These are phyloP conservation scores for Zygosaccharomyces pseudobailii DNA, from an alignment of 1,139 yeast species.

Conservation along the genomic window DNA sequence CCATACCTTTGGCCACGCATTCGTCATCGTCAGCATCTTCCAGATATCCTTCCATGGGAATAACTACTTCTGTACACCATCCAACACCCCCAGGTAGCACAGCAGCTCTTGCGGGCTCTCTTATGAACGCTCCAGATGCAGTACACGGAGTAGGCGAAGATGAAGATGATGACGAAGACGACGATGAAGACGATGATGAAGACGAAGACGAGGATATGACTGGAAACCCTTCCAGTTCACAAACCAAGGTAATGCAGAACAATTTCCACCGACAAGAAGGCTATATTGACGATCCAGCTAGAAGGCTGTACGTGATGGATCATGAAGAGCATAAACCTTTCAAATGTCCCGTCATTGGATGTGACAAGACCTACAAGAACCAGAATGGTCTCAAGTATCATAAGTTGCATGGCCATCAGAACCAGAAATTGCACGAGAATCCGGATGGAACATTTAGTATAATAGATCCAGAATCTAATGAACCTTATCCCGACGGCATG, in stretches of 20 bases:
- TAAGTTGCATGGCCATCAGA: conserved; percentile 94
- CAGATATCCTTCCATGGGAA: conserved; percentile 10
- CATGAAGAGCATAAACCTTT: conserved; percentile 91
- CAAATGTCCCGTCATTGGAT: conserved; percentile 96
- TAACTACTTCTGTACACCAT: conserved; percentile 8
- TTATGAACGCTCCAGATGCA: conserved; percentile 11
- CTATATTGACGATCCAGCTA: conserved; percentile 87
- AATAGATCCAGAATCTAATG: conserved; percentile 86
- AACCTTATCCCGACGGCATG: conserved; percentile 87
- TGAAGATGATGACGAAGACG: conserved; percentile 30
- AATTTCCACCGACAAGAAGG: conserved; percentile 42
- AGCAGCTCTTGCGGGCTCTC: conserved; percentile 11
- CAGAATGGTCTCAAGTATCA: conserved; percentile 97
- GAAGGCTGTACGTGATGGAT: conserved; percentile 88
- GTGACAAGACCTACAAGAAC: conserved; percentile 95
- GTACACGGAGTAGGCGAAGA: conserved; percentile 28
- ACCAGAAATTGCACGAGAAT: conserved; percentile 84
- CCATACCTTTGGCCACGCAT: conserved; percentile 6
- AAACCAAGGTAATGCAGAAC: conserved; percentile 13
- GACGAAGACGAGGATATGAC: conserved; percentile 31
- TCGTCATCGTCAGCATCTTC: conserved; percentile 4
- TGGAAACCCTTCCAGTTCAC: conserved; percentile 5
- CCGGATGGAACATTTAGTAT: conserved; percentile 91
- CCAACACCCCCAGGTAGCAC: conserved; percentile 16
- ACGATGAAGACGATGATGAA: conserved; percentile 34